phyloP scores from a whole-genome alignment of 495 filamentous ascomycete species.

The Hypoxylon fragiforme region DNA sequence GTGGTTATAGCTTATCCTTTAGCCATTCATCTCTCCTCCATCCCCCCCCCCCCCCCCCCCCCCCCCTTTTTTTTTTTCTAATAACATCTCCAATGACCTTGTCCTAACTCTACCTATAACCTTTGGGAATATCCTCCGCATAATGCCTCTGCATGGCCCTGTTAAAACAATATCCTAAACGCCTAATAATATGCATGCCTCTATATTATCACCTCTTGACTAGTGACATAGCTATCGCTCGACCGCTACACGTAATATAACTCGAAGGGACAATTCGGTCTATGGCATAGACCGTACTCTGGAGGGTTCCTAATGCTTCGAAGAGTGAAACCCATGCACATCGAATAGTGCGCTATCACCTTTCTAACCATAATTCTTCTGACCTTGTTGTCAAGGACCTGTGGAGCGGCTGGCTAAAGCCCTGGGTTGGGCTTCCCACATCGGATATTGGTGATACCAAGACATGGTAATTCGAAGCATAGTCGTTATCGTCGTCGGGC shows the following conservation, averaged over 20 bases:
- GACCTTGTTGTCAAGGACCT: slow-evolving; percentile 29
- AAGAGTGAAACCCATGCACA: too few species aligned
- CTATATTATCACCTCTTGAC: background rate
- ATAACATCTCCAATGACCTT: too few species aligned
- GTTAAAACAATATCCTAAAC: slow-evolving; percentile 10
- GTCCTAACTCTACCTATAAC: slow-evolving; percentile 8
- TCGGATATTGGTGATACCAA: slow-evolving; percentile 30
- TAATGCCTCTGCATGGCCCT: background rate
- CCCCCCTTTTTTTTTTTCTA: too few species aligned
- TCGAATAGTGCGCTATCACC: too few species aligned
- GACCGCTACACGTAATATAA: background rate
- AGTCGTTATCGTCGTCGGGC: slow-evolving; percentile 4
- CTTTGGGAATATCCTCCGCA: slow-evolving; percentile 29
- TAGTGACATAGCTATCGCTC: background rate
- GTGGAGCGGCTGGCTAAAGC: slow-evolving; percentile 14
- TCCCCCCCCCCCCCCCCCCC: too few species aligned
- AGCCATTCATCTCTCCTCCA: too few species aligned
- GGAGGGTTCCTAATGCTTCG: too few species aligned
- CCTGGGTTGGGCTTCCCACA: slow-evolving; percentile 13
- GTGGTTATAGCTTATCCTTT: too few species aligned
- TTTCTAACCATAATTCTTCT: slow-evolving; percentile 28
- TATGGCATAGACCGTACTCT: too few species aligned
- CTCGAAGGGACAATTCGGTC: background rate
- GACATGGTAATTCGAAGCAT: slow-evolving; percentile 6
- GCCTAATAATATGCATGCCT: slow-evolving; percentile 23